These are phyloP conservation scores for Erodium texanum DNA, from an alignment of 441 rosid species.

Conservation along the genomic window DNA sequence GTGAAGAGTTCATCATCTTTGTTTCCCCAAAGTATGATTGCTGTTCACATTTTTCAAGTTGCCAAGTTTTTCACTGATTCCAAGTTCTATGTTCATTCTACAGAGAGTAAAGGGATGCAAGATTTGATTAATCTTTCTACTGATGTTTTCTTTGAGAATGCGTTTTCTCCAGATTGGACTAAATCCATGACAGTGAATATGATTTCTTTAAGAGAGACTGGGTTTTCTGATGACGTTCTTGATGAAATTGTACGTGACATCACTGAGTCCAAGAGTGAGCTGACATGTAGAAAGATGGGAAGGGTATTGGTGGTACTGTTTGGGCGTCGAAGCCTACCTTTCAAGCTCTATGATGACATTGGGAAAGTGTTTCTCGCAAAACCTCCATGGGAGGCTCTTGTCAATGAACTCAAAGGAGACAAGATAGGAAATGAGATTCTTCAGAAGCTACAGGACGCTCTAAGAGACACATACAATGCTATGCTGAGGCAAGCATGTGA, in stretches of 20 bases:
- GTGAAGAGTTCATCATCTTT: slow-evolving; percentile 15
- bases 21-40: slow-evolving; percentile 21
- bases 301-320: slow-evolving; percentile 27
- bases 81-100: slow-evolving; percentile 3
- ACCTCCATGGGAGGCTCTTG: slow-evolving; percentile 22
- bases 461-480: slow-evolving; percentile 24
- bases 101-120: slow-evolving; percentile 6
- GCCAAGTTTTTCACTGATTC: slow-evolving; percentile 28
- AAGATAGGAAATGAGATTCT: slow-evolving; percentile 1
- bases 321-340: slow-evolving; percentile 23
- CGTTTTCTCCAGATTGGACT: slow-evolving; percentile 33
- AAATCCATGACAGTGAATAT: slow-evolving; percentile 24
- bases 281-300: slow-evolving; percentile 34
- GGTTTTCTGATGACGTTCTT: slow-evolving; percentile 17
- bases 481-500: slow-evolving; percentile 25
- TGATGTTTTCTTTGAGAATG: slow-evolving; percentile 15
- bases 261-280: slow-evolving; percentile 7
- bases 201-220: slow-evolving; percentile 27
- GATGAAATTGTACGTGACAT: slow-evolving; percentile 16
- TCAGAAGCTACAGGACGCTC: slow-evolving; percentile 22
- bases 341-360: slow-evolving; percentile 15
- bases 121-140: slow-evolving; percentile 17
- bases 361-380: slow-evolving; percentile 14
- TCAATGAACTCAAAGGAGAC: slow-evolving; percentile 14
- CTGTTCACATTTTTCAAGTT: slow-evolving; percentile 21